These are phyloP conservation scores for Zizania latifolia DNA, from an alignment of 176 grass and related monocot species.

Conservation along the genomic window DNA sequence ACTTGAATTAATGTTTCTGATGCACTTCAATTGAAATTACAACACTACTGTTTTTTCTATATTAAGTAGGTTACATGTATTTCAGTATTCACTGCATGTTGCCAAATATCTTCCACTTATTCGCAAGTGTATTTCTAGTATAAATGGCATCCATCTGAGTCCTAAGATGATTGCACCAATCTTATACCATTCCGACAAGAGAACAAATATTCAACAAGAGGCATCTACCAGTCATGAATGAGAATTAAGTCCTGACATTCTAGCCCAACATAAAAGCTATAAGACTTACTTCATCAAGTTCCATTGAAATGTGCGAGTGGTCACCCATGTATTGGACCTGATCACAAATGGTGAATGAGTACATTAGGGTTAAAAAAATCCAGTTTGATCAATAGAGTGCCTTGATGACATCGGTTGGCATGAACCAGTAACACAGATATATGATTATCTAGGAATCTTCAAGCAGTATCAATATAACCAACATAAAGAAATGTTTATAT, in stretches of 20 bases:
- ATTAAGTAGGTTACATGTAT: neutral
- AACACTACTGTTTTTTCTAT: neutral
- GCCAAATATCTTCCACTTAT: neutral
- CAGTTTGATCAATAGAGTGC: neutral
- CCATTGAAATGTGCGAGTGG: slow-evolving; percentile 86
- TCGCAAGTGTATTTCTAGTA: slow-evolving; percentile 9
- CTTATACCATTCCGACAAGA: neutral
- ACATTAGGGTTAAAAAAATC: slow-evolving; percentile 23
- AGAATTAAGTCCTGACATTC: slow-evolving; percentile 5
- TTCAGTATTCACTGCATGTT: neutral
- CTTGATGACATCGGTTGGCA: neutral
- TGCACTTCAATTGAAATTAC: neutral
- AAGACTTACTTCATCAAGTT: slow-evolving; percentile 84
- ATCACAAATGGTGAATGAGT: slow-evolving; percentile 32
- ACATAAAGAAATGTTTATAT: neutral
- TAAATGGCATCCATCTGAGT: neutral
- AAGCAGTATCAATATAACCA: neutral
- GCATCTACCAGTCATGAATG: neutral
- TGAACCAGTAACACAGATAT: neutral
- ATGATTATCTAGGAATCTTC: neutral
- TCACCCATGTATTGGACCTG: slow-evolving; percentile 94
- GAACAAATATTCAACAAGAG: neutral
- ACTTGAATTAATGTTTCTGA: slow-evolving; percentile 16
- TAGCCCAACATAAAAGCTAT: slow-evolving; percentile 13
- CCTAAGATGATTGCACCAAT: neutral